Evolutionary conservation across 2,329 filamentous ascomycete genomes (phyloP), one percentile per base, ranked within the genome.

Genomic region (Aureobasidium pullulans): DNA sequence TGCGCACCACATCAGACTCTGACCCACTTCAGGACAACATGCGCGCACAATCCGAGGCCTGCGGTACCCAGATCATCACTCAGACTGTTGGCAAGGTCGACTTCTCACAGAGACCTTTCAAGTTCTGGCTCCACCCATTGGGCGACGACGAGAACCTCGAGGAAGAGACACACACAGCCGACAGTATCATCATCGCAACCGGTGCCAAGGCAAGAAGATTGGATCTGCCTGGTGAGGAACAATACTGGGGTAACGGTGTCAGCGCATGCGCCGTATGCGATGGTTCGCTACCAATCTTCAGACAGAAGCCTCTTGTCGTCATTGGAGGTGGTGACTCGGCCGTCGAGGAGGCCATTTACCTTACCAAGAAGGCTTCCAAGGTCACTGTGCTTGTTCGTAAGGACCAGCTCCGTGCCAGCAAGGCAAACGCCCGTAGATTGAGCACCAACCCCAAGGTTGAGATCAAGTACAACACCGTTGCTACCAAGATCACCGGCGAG

Each of bases 231-330:
- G 95, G 94, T 58, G 94, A 99, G 79, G 89, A 96, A 59, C 89
- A 86, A 73, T 99, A 91, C 83, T 99, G 95, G 95, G 92, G 96
- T 73, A 94, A 89, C 73, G 94, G 94, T 66, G 90, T 99, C 71
- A 94, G 88, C 56, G 94, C 94, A 52, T 99, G 94, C 76, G 94
- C 94, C 36, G 94, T 99, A 50, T 99, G 94, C 77, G 94, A 99
- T 71, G 94, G 94, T 64, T 94, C 92, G 52, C 87, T 97, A 48
- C 94, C 94, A 62, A 96, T 99, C 74, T 99, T 96, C 86, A 84
- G 93, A 68, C 90, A 96, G 76, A 96, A 96, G 82, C 93, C 89
- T 8, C 81, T 99, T 59, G 90, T 93, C 42, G 94, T 99, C 52
- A 96, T 99, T 64, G 94, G 94, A 64, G 95, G 94, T 64, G 94